These are phyloP conservation scores for Rubroboletus pulcherrimus DNA, from an alignment of 768 basidiomycete species.

Conservation along the genomic window DNA sequence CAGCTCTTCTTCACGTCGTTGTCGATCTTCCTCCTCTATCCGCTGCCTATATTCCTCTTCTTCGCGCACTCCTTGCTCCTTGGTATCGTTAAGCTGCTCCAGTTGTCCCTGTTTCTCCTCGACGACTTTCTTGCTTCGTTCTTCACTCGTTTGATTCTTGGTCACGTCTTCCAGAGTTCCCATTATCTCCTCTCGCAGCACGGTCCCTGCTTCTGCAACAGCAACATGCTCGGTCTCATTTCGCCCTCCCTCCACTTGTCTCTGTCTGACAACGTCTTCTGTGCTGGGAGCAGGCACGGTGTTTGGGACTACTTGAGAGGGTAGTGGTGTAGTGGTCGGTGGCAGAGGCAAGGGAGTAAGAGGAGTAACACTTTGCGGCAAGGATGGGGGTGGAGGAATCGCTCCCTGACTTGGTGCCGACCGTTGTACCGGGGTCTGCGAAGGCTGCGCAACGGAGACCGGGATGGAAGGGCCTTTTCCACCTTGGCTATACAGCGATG, in stretches of 20 bases:
- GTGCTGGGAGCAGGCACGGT: slow-evolving; percentile 13
- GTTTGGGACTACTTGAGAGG: slow-evolving; percentile 7
- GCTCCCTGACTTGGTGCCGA: slow-evolving; percentile 5
- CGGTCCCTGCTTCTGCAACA: background rate
- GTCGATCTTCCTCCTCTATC: slow-evolving; percentile 1
- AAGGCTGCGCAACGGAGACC: background rate
- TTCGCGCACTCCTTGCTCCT: background rate
- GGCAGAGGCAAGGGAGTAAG: slow-evolving; percentile 14
- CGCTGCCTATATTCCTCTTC: background rate
- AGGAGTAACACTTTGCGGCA: background rate
- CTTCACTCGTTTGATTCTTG: slow-evolving; percentile 18
- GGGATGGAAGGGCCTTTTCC: background rate
- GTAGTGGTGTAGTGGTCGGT: slow-evolving; percentile 19
- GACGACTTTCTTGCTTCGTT: slow-evolving; percentile 14
- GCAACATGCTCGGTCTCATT: background rate
- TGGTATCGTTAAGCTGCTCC: background rate
- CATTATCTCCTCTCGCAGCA: background rate
- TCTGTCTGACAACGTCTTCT: slow-evolving; percentile 36
- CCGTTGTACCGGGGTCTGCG: background rate
- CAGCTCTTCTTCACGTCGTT: slow-evolving; percentile 3
- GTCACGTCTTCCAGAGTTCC: background rate
- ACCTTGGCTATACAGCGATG: slow-evolving; percentile 7
- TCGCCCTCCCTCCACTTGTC: slow-evolving; percentile 37
- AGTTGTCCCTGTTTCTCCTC: background rate
- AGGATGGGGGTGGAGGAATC: slow-evolving; percentile 4